Evolutionary conservation across 2,329 filamentous ascomycete species (phyloP).

Genomic region (Trichoderma pleuroti): DNA sequence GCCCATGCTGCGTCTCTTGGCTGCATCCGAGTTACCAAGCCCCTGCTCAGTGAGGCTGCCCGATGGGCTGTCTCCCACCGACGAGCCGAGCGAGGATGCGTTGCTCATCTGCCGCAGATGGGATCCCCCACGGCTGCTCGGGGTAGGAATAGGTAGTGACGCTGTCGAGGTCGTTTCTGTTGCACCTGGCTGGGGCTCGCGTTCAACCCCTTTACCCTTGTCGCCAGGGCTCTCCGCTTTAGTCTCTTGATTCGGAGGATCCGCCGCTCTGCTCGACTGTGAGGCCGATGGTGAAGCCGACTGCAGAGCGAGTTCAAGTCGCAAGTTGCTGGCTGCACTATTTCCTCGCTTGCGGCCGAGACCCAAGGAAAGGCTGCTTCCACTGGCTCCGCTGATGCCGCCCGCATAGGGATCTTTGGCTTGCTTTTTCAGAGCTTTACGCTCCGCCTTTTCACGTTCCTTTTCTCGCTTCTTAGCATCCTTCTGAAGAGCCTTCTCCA

Average conservation of each 20-base stretch:
- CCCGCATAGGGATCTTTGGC: slow-evolving; percentile 36
- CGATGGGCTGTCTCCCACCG: slow-evolving; percentile 62
- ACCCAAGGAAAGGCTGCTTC: slow-evolving; percentile 62
- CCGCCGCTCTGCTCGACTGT: slow-evolving; percentile 27
- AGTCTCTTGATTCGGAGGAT: slow-evolving; percentile 26
- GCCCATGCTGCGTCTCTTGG: slow-evolving; percentile 50
- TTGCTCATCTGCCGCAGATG: slow-evolving; percentile 82
- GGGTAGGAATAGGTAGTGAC: slow-evolving; percentile 45
- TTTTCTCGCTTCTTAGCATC: slow-evolving; percentile 83
- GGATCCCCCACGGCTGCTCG: slow-evolving; percentile 59
- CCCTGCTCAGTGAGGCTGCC: slow-evolving; percentile 47
- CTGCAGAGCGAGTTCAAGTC: slow-evolving; percentile 53
- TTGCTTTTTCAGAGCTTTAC: slow-evolving; percentile 69
- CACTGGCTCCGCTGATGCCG: slow-evolving; percentile 47
- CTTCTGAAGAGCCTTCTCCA: slow-evolving; percentile 55
- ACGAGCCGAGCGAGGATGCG: slow-evolving; percentile 79
- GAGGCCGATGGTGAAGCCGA: slow-evolving; percentile 40
- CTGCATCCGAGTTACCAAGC: slow-evolving; percentile 34
- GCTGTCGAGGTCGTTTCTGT: slow-evolving; percentile 33
- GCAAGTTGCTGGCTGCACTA: slow-evolving; percentile 57
- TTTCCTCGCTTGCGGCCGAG: slow-evolving; percentile 58
- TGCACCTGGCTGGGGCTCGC: slow-evolving; percentile 32
- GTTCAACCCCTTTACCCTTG: slow-evolving; percentile 71
- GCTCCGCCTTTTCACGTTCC: slow-evolving; percentile 77
- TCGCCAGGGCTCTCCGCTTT: slow-evolving; percentile 36